Evolutionary conservation across 176 grass and related monocot genomes (phyloP).

Genomic region (Oryza meyeriana): DNA sequence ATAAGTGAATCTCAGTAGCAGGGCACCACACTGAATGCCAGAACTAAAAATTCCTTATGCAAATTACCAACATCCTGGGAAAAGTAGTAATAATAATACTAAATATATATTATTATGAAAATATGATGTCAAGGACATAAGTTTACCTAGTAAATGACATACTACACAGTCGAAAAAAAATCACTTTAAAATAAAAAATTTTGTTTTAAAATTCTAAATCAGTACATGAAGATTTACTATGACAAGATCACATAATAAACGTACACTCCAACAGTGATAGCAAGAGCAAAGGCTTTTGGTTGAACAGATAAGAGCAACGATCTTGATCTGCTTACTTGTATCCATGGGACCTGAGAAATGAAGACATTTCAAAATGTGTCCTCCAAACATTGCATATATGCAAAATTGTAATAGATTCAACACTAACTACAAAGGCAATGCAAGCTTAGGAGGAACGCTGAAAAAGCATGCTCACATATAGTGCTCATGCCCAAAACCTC

Average conservation of each 20-base stretch:
- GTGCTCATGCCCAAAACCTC: constrained; percentile 10
- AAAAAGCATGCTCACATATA: neutral
- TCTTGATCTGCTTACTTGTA: constrained; percentile 98
- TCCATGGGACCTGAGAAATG: constrained; percentile 86
- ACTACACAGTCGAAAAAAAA: neutral
- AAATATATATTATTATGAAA: neutral
- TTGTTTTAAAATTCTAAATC: neutral
- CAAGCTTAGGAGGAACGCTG: neutral
- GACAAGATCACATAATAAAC: constrained; percentile 31
- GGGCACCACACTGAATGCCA: constrained; percentile 12
- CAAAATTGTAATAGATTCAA: constrained; percentile 13
- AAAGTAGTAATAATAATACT: constrained; percentile 4
- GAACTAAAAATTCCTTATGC: neutral
- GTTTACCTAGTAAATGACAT: neutral
- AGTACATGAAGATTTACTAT: constrained; percentile 1
- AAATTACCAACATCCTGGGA: neutral
- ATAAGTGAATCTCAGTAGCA: constrained; percentile 4
- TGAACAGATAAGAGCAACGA: constrained; percentile 71
- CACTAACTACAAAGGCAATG: constrained; percentile 14
- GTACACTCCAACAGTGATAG: constrained; percentile 72
- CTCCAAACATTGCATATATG: constrained; percentile 10
- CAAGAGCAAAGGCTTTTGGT: constrained; percentile 60
- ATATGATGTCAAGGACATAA: constrained; percentile 4
- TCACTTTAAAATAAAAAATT: neutral
- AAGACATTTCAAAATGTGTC: constrained; percentile 11